Base-by-base conservation (phyloP, 2,329 filamentous ascomycete species). In the Fusarium clavum region DNA sequence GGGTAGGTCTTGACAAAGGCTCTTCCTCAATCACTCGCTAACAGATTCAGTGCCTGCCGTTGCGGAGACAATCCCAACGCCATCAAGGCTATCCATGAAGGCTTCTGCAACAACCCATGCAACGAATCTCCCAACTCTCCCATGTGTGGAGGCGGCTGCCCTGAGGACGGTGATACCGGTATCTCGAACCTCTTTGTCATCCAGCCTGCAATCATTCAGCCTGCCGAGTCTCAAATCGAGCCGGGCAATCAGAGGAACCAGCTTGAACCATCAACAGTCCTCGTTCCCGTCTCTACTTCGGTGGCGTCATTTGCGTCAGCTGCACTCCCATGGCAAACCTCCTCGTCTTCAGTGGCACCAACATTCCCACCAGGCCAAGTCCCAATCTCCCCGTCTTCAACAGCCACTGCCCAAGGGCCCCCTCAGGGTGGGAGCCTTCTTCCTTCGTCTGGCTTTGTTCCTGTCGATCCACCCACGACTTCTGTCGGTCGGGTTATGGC, bases 181-280 rank as follows among this genome's bases (percentile, higher is more conserved):
- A 75, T 77, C 55, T 79, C 77, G 38, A 81, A 79, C 47, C 67
- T 81, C 27, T 81, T 80, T 55, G 69, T 69, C 16, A 70, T 72
- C 38, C 67, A 65, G 20, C 56, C 70, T 18, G 59, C 71, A 9
- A n/a, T 60, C 12, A 18, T 71, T 13, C 62, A 57, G 14, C 48
- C 49, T 18, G 57, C 57, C 2, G 63, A 70, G 29, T 20, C 30
- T 20, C 49, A 57, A 22, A 41, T 62, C 30, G 59, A 69, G 29
- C 47, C 60, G 16, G 40, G 56, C 13, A 41, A 55, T 55, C 40
- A 67, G 29, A 13, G 58, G 46, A 44, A 65, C 41, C 29, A 70
- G 3, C 55, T 60, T 7, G 40, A 29, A 6, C 27, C 55, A 2
- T 25, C 60, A 27, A 48, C 30, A n/a, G 32, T 22, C 22, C 25